These are phyloP conservation scores for Asterophora lycoperdoides DNA, from an alignment of 768 basidiomycete genomes.

Conservation along the genomic window DNA sequence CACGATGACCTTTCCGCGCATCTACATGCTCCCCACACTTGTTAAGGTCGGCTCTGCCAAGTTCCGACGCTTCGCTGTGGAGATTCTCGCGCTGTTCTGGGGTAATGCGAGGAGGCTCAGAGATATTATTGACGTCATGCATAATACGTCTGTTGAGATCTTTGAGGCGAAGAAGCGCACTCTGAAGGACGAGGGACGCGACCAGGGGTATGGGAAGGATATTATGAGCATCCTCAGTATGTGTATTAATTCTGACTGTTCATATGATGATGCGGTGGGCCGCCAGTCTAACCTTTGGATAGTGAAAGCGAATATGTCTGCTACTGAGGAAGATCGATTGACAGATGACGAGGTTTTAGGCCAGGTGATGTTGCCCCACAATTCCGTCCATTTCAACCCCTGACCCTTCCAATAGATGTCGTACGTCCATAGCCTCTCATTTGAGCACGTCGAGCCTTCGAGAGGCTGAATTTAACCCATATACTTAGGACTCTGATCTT, in stretches of 20 bases:
- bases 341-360: conserved; percentile 27
- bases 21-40: conserved; percentile 22
- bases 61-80: conserved; percentile 30
- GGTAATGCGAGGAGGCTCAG: conserved; percentile 20
- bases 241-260: background rate
- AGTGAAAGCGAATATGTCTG: conserved; percentile 30
- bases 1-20: conserved; percentile 3
- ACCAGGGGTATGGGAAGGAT: conserved; percentile 25
- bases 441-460: background rate
- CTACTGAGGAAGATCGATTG: conserved; percentile 24
- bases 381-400: background rate
- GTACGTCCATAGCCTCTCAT: background rate
- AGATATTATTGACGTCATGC: conserved; percentile 27
- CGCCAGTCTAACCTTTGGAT: background rate
- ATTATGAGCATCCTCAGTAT: conserved; percentile 25
- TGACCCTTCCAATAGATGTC: background rate
- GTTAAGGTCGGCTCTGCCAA: conserved; percentile 27
- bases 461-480: background rate
- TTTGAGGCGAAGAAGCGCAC: conserved; percentile 29
- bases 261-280: background rate
- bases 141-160: conserved; percentile 25
- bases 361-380: conserved; percentile 17
- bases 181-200: conserved; percentile 26
- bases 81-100: conserved; percentile 18
- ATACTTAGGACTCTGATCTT: conserved; percentile 29